These are phyloP conservation scores for Trichoderma sp. DNA, from an alignment of 2,329 filamentous ascomycete genomes.

Conservation along the genomic window DNA sequence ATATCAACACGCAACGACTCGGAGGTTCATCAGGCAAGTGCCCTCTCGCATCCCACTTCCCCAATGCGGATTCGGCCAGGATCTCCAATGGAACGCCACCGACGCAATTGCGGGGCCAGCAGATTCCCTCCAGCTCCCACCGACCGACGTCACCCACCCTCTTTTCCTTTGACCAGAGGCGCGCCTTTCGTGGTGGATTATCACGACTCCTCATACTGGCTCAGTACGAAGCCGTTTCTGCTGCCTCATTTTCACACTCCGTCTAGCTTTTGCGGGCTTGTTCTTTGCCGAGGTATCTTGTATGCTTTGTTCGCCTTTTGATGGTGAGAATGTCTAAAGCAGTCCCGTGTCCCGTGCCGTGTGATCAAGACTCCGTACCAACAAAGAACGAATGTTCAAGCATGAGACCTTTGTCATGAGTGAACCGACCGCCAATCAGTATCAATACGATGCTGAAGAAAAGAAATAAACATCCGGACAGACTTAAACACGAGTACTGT, in stretches of 20 bases:
- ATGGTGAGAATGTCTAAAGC: too few species aligned
- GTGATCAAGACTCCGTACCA: too few species aligned
- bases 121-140: not conserved
- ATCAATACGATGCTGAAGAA: not conserved
- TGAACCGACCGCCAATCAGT: not conserved
- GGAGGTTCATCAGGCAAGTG: too few species aligned
- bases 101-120: constrained; percentile 34
- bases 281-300: not conserved
- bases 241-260: too few species aligned
- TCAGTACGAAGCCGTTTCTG: too few species aligned
- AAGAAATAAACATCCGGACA: not conserved
- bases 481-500: not conserved
- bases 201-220: too few species aligned
- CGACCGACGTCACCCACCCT: constrained; percentile 26
- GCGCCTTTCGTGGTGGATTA: too few species aligned
- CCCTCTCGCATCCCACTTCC: constrained; percentile 29
- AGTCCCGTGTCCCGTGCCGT: too few species aligned
- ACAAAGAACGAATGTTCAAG: too few species aligned
- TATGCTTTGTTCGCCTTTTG: too few species aligned
- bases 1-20: too few species aligned
- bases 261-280: not conserved
- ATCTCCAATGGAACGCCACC: constrained; percentile 37
- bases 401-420: too few species aligned
- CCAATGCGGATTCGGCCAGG: constrained; percentile 38
- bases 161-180: not conserved